Conservation (phyloP, 2,329 filamentous ascomycete species). For the Phialophora macrospora region DNA sequence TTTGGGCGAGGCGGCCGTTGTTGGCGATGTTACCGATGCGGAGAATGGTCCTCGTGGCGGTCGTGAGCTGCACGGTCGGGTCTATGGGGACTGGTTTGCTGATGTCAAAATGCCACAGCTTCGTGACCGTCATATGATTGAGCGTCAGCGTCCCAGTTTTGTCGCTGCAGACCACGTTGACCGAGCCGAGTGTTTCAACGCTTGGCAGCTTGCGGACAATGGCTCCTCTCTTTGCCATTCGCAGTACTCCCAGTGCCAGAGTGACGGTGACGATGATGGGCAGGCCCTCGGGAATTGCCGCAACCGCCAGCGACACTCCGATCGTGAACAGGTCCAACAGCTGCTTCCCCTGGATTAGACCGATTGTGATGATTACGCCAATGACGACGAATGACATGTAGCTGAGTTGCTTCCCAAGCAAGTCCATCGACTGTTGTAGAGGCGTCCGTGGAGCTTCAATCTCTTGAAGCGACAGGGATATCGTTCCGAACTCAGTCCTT, state of each 20-base stretch:
- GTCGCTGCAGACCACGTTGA: constrained; percentile 99
- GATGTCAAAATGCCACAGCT: constrained; percentile 91
- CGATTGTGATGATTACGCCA: constrained; percentile 86
- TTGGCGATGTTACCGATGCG: constrained; percentile 97
- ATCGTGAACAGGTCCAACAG: constrained; percentile 96
- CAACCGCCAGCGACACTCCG: constrained; percentile 93
- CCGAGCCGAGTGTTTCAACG: constrained; percentile 96
- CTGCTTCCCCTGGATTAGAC: constrained; percentile 85
- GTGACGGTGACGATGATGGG: constrained; percentile 99
- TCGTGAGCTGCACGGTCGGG: constrained; percentile 65
- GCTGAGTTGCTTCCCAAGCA: constrained; percentile 92
- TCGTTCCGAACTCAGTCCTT: constrained; percentile 93
- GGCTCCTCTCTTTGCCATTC: constrained; percentile 93
- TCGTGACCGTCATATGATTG: constrained; percentile 97
- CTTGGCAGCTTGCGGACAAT: constrained; percentile 96
- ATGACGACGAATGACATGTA: constrained; percentile 97
- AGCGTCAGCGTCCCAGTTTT: constrained; percentile 96
- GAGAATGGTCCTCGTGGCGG: constrained; percentile 78
- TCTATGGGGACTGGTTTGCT: constrained; percentile 61
- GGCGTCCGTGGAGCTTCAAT: constrained; percentile 96
- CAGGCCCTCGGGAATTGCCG: constrained; percentile 93
- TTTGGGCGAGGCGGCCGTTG: constrained; percentile 79
- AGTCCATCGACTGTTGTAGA: constrained; percentile 93
- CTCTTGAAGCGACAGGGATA: constrained; percentile 89
- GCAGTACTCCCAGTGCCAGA: constrained; percentile 87